Evolutionary conservation across 2,329 filamentous ascomycete species (phyloP).

Genomic region (Penicillium sp.): DNA sequence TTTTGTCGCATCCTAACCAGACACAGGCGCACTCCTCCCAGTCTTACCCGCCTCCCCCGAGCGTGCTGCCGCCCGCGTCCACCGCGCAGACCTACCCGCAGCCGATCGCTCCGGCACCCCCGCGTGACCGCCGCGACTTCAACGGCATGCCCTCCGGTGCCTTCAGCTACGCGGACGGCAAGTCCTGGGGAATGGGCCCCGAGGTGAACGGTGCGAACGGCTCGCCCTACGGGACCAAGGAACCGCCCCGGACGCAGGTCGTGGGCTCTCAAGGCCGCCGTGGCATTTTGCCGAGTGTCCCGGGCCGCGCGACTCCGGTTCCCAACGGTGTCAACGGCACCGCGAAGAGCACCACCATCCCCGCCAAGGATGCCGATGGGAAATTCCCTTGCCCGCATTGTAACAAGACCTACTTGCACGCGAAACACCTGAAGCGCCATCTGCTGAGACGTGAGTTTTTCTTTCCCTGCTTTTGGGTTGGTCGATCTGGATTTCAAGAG

Average conservation of each 20-base stretch:
- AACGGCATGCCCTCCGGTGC: constrained; percentile 70
- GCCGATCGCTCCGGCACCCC: constrained; percentile 70
- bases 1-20: constrained; percentile 42
- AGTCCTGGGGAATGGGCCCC: constrained; percentile 48
- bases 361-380: constrained; percentile 92
- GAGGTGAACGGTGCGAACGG: constrained; percentile 43
- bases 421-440: constrained; percentile 96
- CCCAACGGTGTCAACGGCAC: constrained; percentile 59
- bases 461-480: constrained; percentile 2
- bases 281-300: constrained; percentile 86
- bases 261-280: constrained; percentile 91
- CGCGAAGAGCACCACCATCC: constrained; percentile 77
- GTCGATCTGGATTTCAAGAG: neutral
- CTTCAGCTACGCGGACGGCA: constrained; percentile 56
- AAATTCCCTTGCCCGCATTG: constrained; percentile 98
- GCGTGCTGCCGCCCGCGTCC: constrained; percentile 65
- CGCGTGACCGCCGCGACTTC: constrained; percentile 51
- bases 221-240: constrained; percentile 41
- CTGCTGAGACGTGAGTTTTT: constrained; percentile 81
- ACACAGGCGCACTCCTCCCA: constrained; percentile 40
- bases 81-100: constrained; percentile 68
- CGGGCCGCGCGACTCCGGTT: constrained; percentile 75
- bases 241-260: constrained; percentile 67
- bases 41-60: constrained; percentile 40
- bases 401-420: constrained; percentile 95